These are phyloP conservation scores for Cinnamomum chago DNA, from an alignment of 164 flowering plant genomes.

Conservation along the genomic window DNA sequence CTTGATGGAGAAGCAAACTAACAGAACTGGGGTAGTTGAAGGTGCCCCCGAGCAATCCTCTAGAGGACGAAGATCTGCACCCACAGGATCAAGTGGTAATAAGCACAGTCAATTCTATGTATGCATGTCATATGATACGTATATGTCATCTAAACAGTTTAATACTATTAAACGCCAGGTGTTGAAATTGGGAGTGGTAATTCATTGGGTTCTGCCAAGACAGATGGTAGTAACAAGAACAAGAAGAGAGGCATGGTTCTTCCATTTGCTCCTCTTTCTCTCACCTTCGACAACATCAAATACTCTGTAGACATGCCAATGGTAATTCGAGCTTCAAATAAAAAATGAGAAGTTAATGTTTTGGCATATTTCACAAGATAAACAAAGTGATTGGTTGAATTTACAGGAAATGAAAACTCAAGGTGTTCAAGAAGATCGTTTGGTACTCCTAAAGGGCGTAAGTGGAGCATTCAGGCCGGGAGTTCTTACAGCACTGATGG, in stretches of 20 bases:
- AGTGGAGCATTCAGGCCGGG: constrained; percentile 59
- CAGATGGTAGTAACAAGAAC: constrained; percentile 10
- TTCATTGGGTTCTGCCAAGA: neutral
- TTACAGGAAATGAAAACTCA: constrained; percentile 56
- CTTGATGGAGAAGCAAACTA: constrained; percentile 12
- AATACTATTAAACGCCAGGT: neutral
- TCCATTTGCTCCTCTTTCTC: constrained; percentile 40
- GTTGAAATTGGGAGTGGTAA: neutral
- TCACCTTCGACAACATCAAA: constrained; percentile 37
- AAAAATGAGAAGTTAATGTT: neutral
- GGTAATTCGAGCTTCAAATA: constrained; percentile 18
- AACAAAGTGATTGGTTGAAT: neutral
- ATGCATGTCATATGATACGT: neutral
- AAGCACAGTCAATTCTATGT: neutral
- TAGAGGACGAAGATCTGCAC: neutral
- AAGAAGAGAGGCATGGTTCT: constrained; percentile 44
- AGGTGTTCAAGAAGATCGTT: constrained; percentile 30
- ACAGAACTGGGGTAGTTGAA: constrained; percentile 4
- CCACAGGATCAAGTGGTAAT: neutral
- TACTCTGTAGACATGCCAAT: constrained; percentile 53
- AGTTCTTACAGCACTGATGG: constrained; percentile 55
- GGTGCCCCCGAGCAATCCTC: neutral
- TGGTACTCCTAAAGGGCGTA: constrained; percentile 42
- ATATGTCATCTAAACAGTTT: neutral
- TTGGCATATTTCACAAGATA: neutral